Evolutionary conservation across 169 alveolate genomes (phyloP), one percentile per base, ranked within the genome.

Genomic region (Eimeria falciformis): DNA sequence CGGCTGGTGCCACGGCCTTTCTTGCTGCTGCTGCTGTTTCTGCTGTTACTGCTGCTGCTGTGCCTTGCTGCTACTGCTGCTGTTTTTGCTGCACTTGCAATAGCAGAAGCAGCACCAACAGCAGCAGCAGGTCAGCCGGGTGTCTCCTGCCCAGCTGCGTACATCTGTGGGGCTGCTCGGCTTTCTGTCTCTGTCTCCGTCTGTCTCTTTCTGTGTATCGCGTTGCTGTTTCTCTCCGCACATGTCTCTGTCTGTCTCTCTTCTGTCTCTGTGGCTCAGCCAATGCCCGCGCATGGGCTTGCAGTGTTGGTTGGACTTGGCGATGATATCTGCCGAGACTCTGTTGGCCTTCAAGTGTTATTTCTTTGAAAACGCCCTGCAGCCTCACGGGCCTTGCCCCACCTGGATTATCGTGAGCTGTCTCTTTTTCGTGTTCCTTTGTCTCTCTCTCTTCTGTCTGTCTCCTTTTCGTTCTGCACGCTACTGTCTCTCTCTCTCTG

Each of bases 271-370:
- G 62, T 50, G 62, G n/a, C 62, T 50, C 68, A 84, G 91, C 17
- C 37, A 84, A 14, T 84, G 91, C 82, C 47, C 40, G 25, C 91
- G 91, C 69, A 84, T 84, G 91, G 91, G 91, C 23, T 56, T 84
- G 66, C 91, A 84, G 82, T 84, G 91, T 27, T 84, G 91, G 91
- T 27, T 84, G 25, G 91, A 84, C 68, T 21, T 84, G 18, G 91
- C 91, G 5, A 47, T 84, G 69, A 45, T 84, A 23, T 40, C 62
- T 29, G 21, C 83, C 2, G 91, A 84, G 82, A 40, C 82, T 11
- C 91, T 84, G 3, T 37, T 84, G 45, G 21, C 62, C 47, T 7
- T 84, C 58, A 23, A 84, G n/a, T 84, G 53, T 43, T 78, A 43
- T 56, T 62, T n/a, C 7, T n/a, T n/a, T 0, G 55, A 43, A 21